These are phyloP conservation scores for Xylaria acuta DNA, from an alignment of 495 filamentous ascomycete genomes.

Conservation along the genomic window DNA sequence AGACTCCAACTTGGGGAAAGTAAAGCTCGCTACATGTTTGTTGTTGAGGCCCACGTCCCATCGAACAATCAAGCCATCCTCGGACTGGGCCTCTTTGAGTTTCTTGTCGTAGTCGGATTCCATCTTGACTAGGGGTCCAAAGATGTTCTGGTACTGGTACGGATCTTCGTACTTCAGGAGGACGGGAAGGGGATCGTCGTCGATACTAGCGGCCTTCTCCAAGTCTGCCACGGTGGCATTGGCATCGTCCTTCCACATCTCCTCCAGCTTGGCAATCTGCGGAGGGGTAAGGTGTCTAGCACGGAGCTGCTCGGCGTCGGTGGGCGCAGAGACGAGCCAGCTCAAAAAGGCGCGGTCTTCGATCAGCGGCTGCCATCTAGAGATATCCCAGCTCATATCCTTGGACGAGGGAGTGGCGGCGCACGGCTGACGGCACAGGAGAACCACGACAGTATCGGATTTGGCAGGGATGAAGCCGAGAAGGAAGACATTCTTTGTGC, in stretches of 20 bases:
- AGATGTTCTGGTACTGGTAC: conserved; percentile 99
- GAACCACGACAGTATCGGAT: conserved; percentile 96
- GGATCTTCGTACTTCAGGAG: conserved; percentile 95
- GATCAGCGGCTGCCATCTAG: conserved; percentile 96
- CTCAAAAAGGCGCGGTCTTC: conserved; percentile 94
- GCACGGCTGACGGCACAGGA: conserved; percentile 96
- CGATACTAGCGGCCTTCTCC: conserved; percentile 90
- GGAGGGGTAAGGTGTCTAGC: conserved; percentile 93
- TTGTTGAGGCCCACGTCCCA: conserved; percentile 98
- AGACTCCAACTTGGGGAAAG: conserved; percentile 94
- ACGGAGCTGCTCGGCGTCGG: conserved; percentile 94
- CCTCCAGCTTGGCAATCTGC: conserved; percentile 95
- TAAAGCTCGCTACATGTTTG: conserved; percentile 95
- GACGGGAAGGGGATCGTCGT: conserved; percentile 94
- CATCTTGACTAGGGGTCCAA: conserved; percentile 97
- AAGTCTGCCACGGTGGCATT: conserved; percentile 89
- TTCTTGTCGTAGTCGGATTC: conserved; percentile 99
- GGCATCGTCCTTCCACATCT: conserved; percentile 98
- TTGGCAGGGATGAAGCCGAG: conserved; percentile 99
- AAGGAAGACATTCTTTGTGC: conserved; percentile 99
- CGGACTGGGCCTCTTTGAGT: conserved; percentile 96
- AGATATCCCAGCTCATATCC: conserved; percentile 99
- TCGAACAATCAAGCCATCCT: conserved; percentile 89
- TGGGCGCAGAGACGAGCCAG: conserved; percentile 90
- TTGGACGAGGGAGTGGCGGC: conserved; percentile 95